A percentile compares a stretch with the other conserved stretches of the same genome.
Evolutionary conservation across 2,329 filamentous ascomycete species (phyloP).

Genomic region (Cladophialophora exuberans): DNA sequence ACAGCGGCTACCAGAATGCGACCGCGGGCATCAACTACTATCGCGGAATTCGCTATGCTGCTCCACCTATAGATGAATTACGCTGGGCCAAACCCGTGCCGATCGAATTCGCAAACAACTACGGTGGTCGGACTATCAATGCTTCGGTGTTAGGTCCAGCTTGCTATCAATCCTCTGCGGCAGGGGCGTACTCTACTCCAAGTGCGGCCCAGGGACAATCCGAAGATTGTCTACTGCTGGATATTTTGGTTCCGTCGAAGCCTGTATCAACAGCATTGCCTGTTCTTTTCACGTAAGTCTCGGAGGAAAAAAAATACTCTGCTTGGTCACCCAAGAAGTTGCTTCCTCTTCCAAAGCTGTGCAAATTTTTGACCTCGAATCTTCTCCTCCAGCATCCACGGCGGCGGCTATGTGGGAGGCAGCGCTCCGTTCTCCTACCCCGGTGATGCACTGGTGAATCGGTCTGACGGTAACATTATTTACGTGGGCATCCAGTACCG

Average conservation of each 20-base stretch:
- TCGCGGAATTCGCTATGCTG: constrained; percentile 19
- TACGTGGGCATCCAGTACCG: constrained; percentile 81
- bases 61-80: constrained; percentile 17
- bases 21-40: constrained; percentile 24
- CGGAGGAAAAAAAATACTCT: no score
- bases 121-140: constrained; percentile 18
- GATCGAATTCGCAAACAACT: constrained; percentile 22
- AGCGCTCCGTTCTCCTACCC: constrained; percentile 25
- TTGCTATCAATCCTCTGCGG: constrained; percentile 14
- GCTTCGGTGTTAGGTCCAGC: constrained; percentile 14
- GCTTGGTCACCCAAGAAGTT: not conserved
- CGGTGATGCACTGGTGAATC: constrained; percentile 26
- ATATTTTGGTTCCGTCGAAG: constrained; percentile 14
- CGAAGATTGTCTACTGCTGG: constrained; percentile 20
- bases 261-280: constrained; percentile 16
- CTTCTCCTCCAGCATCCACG: constrained; percentile 24
- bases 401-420: constrained; percentile 31
- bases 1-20: constrained; percentile 19
- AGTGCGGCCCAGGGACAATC: constrained; percentile 15
- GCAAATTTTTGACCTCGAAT: constrained; percentile 4
- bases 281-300: constrained; percentile 30
- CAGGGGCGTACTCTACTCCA: constrained; percentile 1
- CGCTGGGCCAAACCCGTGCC: constrained; percentile 20
- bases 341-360: not conserved
- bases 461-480: constrained; percentile 44